Conservation (phyloP, 345 rosid species). For the Camelina neglecta region DNA sequence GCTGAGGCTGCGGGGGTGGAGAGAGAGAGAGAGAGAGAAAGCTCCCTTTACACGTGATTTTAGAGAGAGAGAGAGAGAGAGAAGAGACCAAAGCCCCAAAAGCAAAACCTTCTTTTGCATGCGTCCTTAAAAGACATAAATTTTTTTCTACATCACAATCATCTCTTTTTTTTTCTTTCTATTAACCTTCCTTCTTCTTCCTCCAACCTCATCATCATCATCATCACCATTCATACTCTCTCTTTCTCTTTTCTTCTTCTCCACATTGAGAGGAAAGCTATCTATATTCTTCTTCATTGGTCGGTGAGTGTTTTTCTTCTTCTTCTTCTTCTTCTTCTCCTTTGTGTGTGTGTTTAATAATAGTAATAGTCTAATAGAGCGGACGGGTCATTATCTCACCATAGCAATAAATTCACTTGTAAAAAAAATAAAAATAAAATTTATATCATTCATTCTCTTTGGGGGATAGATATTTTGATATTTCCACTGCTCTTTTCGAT, state of each 20-base stretch:
- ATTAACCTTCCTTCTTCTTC: background rate
- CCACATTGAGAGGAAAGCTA: slow-evolving; percentile 29
- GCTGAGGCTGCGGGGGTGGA: slow-evolving; percentile 17
- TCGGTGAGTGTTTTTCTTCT: slow-evolving; percentile 46
- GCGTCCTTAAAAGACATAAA: slow-evolving; percentile 74
- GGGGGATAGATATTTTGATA: slow-evolving; percentile 56
- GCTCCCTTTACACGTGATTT: slow-evolving; percentile 86
- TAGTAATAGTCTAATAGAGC: slow-evolving; percentile 26
- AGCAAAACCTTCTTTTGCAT: slow-evolving; percentile 73
- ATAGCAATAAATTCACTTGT: slow-evolving; percentile 40
- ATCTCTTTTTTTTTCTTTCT: slow-evolving; percentile 1
- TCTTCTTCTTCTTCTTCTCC: background rate
- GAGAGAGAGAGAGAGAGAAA: slow-evolving; percentile 40
- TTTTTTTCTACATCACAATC: slow-evolving; percentile 24
- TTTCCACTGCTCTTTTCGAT: slow-evolving; percentile 86
- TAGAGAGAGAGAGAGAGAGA: slow-evolving; percentile 48
- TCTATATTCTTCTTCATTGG: slow-evolving; percentile 42
- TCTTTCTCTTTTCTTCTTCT: background rate
- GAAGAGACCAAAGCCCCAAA: slow-evolving; percentile 61
- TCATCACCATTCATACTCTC: slow-evolving; percentile 42
- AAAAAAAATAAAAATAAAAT: background rate
- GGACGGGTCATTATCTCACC: slow-evolving; percentile 44
- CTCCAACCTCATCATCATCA: slow-evolving; percentile 47
- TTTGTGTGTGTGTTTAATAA: background rate
- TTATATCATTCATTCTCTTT: slow-evolving; percentile 24